A percentile compares a stretch with the other conserved stretches of the same genome.
These are phyloP conservation scores for Viola odorata DNA, from an alignment of 345 rosid species.

Conservation along the genomic window DNA sequence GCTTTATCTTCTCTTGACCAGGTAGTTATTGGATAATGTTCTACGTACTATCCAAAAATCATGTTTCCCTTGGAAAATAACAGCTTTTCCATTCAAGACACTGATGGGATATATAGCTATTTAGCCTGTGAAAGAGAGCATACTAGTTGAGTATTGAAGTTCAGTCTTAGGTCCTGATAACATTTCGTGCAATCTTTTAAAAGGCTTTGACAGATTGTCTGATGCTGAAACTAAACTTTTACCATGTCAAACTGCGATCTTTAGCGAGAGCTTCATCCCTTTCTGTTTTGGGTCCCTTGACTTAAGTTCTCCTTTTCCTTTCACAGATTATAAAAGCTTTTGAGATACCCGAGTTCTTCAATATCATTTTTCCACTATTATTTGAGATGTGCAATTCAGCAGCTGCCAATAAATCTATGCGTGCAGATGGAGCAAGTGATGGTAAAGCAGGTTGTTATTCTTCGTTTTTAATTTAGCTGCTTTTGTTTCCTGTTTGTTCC, in stretches of 20 bases:
- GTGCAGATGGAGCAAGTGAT: slow-evolving; percentile 39
- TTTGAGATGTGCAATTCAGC: slow-evolving; percentile 62
- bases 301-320: slow-evolving; percentile 4
- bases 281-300: neutral
- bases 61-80: neutral
- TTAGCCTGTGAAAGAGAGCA: neutral
- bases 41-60: neutral
- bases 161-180: neutral
- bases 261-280: neutral
- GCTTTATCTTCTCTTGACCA: slow-evolving; percentile 71
- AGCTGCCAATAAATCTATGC: slow-evolving; percentile 30
- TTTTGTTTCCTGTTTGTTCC: neutral
- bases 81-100: neutral
- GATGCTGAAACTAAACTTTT: neutral
- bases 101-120: neutral
- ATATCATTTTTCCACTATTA: slow-evolving; percentile 57
- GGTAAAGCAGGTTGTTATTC: slow-evolving; percentile 54
- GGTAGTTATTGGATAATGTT: slow-evolving; percentile 32
- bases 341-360: slow-evolving; percentile 65
- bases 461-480: slow-evolving; percentile 7
- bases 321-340: slow-evolving; percentile 78
- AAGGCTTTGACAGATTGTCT: no score
- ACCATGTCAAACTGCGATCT: slow-evolving; percentile 1
- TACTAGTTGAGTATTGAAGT: neutral
- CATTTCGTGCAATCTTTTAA: neutral